Conservation (phyloP, 768 basidiomycete species). For the button mushroom (Agaricus bisporus) region DNA sequence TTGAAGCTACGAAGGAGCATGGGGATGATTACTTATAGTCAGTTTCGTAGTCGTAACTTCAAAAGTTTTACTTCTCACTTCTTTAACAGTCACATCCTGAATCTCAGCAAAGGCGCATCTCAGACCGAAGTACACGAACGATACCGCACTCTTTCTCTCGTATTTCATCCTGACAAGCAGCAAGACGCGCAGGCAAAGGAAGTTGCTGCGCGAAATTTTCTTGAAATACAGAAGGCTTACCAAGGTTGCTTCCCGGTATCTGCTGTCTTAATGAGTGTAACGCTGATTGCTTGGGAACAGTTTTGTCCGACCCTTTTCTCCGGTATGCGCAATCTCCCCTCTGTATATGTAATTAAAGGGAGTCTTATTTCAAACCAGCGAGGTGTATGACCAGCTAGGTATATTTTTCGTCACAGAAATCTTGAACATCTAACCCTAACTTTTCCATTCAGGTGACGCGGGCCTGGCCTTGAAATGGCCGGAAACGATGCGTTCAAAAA, state of each 20-base stretch:
- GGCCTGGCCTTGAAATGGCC: slow-evolving; percentile 21
- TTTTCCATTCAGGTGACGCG: slow-evolving; percentile 20
- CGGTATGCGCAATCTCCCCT: slow-evolving; percentile 34
- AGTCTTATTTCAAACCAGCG: slow-evolving; percentile 29
- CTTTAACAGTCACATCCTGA: slow-evolving; percentile 53
- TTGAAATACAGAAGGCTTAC: slow-evolving; percentile 79
- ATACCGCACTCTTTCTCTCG: slow-evolving; percentile 63
- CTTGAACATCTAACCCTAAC: not conserved
- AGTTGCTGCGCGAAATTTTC: slow-evolving; percentile 61
- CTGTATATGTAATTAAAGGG: not conserved
- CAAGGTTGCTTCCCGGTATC: slow-evolving; percentile 44
- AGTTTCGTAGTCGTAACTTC: not conserved
- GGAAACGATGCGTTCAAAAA: slow-evolving; percentile 28
- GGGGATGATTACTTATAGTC: slow-evolving; percentile 15
- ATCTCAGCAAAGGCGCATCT: slow-evolving; percentile 58
- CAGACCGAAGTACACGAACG: slow-evolving; percentile 69
- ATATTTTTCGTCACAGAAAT: slow-evolving; percentile 12
- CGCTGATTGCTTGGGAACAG: slow-evolving; percentile 22
- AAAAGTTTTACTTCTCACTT: not conserved
- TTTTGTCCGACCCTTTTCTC: slow-evolving; percentile 67
- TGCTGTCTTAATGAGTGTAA: not conserved
- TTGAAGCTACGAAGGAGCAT: not conserved
- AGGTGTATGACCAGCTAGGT: slow-evolving; percentile 75
- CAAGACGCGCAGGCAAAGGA: slow-evolving; percentile 47
- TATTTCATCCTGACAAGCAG: slow-evolving; percentile 86